Base-by-base conservation (phyloP, 2,329 filamentous ascomycete species). In the Alternaria longipes region DNA sequence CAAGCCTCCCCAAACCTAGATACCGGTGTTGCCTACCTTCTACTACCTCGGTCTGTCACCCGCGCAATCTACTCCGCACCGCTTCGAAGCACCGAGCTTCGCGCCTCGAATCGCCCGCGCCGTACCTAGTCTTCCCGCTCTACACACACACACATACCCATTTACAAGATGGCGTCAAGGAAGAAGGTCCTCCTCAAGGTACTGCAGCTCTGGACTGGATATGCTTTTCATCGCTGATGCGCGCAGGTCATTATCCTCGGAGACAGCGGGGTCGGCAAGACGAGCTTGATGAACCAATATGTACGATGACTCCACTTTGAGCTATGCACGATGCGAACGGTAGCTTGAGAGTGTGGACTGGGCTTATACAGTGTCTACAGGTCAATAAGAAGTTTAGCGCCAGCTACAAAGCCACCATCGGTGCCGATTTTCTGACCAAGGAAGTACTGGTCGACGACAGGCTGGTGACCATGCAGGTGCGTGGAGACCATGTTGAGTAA, bases 241-340 rank as follows among this genome's bases (percentile, higher is more conserved):
- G 52, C 50, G 34, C 58, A 98, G 94, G 94, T 99, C 77, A 99
- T 99, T 77, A 98, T 99, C 83, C 90, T 99, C 73, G 95, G 95
- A 74, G 95, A 99, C 82, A 98, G 94, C 82, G 95, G 95, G 83
- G 95, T 99, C 65, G 95, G 95, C 80, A 99, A 99, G 87, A 99
- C 95, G 64, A 97, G 93, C 82, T 89, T 99, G 88, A 99, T 99
- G 95, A 99, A 99, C 84, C 95, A 99, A 98, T 99, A 98, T 92
- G 95, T 98, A 89, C 81, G 91, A 74, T 59, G 6, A 54, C 32
- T 61, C 53, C 38, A 54, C 55, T 2, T 28, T 38, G 38, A 54
- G 40, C 28, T 38, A 32, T 20, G 5, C 5, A 12, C 41, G 11
- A 44, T 6, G 16, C 24, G 40, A n/a, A 6, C 7, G 28, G 14